These are phyloP conservation scores for Lentinula lateritia DNA, from an alignment of 768 basidiomycete genomes.

Conservation along the genomic window DNA sequence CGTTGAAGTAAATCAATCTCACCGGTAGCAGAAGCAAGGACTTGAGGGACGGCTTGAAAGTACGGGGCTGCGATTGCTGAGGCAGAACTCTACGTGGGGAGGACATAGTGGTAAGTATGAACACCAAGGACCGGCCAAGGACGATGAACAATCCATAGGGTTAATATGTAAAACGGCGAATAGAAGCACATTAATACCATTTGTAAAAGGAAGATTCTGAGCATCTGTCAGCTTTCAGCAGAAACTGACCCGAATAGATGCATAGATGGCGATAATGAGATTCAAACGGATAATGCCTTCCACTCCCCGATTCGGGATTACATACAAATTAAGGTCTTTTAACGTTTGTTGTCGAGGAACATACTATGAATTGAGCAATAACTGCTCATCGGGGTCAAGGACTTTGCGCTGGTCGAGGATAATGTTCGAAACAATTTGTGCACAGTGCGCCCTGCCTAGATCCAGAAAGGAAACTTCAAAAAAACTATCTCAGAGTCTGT, in stretches of 20 bases:
- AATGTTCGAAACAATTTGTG: neutral
- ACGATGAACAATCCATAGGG: neutral
- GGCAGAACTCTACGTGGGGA: slow-evolving; percentile 1
- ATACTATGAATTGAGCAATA: neutral
- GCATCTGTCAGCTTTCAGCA: neutral
- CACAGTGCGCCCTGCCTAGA: neutral
- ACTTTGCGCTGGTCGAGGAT: neutral
- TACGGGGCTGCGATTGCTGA: neutral
- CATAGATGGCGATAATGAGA: neutral
- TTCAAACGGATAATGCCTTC: neutral
- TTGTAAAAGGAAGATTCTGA: neutral
- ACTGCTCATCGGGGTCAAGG: neutral
- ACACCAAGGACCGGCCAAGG: neutral
- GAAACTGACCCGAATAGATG: neutral
- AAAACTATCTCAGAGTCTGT: neutral
- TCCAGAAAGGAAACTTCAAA: neutral
- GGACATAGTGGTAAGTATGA: neutral
- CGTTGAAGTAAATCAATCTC: slow-evolving; percentile 10
- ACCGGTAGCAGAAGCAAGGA: slow-evolving; percentile 34
- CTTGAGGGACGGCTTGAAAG: slow-evolving; percentile 13
- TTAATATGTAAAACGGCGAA: neutral
- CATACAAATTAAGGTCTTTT: neutral
- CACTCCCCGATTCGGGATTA: neutral
- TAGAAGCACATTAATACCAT: neutral
- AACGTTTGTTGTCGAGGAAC: neutral